These are phyloP conservation scores for Podospora sp. DNA, from an alignment of 495 filamentous ascomycete genomes.

Conservation along the genomic window DNA sequence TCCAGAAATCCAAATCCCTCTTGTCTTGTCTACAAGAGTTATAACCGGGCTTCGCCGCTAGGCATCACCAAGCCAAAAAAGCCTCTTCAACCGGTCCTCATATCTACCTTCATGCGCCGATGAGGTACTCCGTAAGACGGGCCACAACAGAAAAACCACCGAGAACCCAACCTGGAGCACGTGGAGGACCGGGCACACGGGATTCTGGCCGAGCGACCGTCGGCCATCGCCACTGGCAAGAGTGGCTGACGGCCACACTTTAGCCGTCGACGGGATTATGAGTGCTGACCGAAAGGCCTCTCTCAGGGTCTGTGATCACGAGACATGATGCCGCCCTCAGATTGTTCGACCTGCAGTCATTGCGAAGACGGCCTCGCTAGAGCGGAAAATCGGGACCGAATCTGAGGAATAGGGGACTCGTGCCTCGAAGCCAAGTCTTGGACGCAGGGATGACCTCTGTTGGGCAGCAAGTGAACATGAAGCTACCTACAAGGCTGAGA, in stretches of 20 bases:
- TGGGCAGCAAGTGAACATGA: background rate
- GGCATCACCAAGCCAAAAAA: background rate
- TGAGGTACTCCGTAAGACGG: background rate
- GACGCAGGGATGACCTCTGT: background rate
- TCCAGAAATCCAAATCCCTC: background rate
- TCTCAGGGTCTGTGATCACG: background rate
- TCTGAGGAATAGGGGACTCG: background rate
- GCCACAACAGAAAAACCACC: background rate
- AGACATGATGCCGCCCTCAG: background rate
- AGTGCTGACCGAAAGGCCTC: background rate
- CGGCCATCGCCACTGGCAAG: background rate
- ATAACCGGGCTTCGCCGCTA: background rate
- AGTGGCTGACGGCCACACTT: conserved; percentile 1
- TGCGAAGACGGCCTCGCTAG: background rate
- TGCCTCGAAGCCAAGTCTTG: background rate
- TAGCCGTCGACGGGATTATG: conserved; percentile 10
- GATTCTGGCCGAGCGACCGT: background rate
- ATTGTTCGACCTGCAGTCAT: background rate
- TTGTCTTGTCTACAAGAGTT: background rate
- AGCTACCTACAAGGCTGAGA: background rate
- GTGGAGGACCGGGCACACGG: background rate
- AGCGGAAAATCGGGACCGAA: background rate
- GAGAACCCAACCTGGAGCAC: background rate
- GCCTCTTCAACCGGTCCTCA: conserved; percentile 1
- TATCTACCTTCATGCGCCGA: conserved; percentile 11